Percentiles rank a stretch among this genome's conserved stretches.
Conservation (phyloP, 2,329 filamentous ascomycete genomes). For the Scedosporium minutisporum region DNA sequence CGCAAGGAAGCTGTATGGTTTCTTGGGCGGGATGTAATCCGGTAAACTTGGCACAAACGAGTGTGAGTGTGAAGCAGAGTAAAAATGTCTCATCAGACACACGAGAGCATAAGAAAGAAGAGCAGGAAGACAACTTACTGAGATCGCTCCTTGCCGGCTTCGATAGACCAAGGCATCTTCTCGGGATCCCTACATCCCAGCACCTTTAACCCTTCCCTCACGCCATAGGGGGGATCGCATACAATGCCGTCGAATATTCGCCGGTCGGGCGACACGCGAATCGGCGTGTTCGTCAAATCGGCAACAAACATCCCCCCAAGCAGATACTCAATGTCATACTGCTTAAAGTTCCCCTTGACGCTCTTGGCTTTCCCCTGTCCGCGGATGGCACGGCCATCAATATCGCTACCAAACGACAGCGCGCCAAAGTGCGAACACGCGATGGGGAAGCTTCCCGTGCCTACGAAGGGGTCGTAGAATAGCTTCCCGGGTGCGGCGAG, state of each 20-base stretch:
- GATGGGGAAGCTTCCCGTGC: conserved; percentile 85
- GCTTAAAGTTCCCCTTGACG: conserved; percentile 63
- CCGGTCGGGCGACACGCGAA: conserved; percentile 38
- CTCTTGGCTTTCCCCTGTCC: conserved; percentile 51
- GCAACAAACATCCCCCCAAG: conserved; percentile 75
- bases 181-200: conserved; percentile 65
- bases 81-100: too few species aligned
- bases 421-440: conserved; percentile 88
- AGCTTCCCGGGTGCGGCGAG: conserved; percentile 73
- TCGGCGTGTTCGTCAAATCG: conserved; percentile 79
- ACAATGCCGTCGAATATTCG: conserved; percentile 78
- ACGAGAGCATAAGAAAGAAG: conserved; percentile 13
- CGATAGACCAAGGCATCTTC: conserved; percentile 49
- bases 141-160: conserved; percentile 61
- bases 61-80: neutral
- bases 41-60: conserved; percentile 21
- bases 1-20: conserved; percentile 81
- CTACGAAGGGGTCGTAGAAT: conserved; percentile 92
- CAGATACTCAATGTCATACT: conserved; percentile 60
- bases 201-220: conserved; percentile 83
- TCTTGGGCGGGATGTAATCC: conserved; percentile 77
- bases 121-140: conserved; percentile 37
- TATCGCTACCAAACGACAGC: conserved; percentile 75
- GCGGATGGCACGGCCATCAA: conserved; percentile 81
- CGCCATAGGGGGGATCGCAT: conserved; percentile 93